Percentiles rank a stretch among this genome's conserved stretches.
phyloP scores from a whole-genome alignment of 495 filamentous ascomycete genomes.

The Daldinia vernicosa region DNA sequence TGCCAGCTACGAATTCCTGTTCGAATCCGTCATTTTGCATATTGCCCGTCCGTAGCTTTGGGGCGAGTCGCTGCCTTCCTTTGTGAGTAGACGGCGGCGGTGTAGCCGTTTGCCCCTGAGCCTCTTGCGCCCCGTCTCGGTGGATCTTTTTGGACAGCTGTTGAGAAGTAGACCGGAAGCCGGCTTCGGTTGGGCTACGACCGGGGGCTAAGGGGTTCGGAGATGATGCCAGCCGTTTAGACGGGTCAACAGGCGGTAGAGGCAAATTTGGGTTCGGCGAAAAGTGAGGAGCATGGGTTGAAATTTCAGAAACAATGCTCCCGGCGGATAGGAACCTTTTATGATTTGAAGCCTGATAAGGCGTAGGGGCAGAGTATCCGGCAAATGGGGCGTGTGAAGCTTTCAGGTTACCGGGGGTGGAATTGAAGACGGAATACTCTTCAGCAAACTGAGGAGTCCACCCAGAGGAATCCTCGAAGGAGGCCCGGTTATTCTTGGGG shows the following conservation, averaged over 20 bases:
- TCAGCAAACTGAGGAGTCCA: slow-evolving; percentile 67
- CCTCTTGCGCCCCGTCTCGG: slow-evolving; percentile 49
- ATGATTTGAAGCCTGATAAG: slow-evolving; percentile 47
- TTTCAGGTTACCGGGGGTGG: slow-evolving; percentile 62
- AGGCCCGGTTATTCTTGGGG: slow-evolving; percentile 62
- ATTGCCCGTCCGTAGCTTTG: slow-evolving; percentile 56
- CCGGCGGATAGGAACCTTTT: slow-evolving; percentile 54
- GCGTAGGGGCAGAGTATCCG: slow-evolving; percentile 49
- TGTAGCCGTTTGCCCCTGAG: slow-evolving; percentile 58
- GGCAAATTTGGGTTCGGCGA: slow-evolving; percentile 61
- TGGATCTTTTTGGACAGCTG: slow-evolving; percentile 53
- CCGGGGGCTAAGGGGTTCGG: slow-evolving; percentile 57
- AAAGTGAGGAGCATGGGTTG: slow-evolving; percentile 66
- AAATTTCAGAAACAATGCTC: slow-evolving; percentile 55
- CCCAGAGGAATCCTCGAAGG: slow-evolving; percentile 58
- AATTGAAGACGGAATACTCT: slow-evolving; percentile 66
- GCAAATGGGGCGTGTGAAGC: slow-evolving; percentile 52
- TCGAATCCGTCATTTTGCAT: slow-evolving; percentile 65
- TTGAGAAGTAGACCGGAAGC: slow-evolving; percentile 34
- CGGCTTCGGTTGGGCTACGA: slow-evolving; percentile 40
- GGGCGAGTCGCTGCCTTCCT: slow-evolving; percentile 60
- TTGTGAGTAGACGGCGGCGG: slow-evolving; percentile 62
- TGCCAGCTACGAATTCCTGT: slow-evolving; percentile 52
- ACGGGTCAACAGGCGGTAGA: slow-evolving; percentile 66
- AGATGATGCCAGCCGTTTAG: slow-evolving; percentile 65